Evolutionary conservation across 805 yeast species (phyloP).

Genomic region (Wickerhamiella australiensis): DNA sequence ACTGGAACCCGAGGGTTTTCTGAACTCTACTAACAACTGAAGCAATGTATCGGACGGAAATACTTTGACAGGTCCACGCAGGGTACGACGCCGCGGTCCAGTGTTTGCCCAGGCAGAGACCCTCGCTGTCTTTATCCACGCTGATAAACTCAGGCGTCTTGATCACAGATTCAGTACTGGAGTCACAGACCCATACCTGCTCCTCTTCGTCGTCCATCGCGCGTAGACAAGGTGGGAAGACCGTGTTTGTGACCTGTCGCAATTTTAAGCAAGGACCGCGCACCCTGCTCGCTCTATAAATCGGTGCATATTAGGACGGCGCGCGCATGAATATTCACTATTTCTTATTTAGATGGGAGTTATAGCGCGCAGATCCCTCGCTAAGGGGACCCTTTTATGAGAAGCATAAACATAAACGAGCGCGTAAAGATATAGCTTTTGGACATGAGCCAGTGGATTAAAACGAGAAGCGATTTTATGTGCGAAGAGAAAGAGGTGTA

Average conservation of each 20-base stretch:
- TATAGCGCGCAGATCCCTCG: no score
- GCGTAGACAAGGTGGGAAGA: neutral
- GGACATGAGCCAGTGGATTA: no score
- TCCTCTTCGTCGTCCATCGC: constrained; percentile 9
- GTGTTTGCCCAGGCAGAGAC: constrained; percentile 1
- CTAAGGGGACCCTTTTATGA: no score
- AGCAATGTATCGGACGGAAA: constrained; percentile 38
- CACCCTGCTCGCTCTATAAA: no score
- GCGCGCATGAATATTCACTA: no score
- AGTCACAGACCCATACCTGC: neutral
- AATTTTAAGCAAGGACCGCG: neutral
- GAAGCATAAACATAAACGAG: no score
- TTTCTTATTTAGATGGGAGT: no score
- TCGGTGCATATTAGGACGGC: no score
- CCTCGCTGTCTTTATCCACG: neutral
- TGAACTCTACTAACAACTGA: constrained; percentile 41
- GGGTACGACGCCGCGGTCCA: constrained; percentile 8
- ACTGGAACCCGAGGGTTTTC: constrained; percentile 54
- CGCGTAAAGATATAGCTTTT: no score
- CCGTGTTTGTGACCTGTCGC: neutral
- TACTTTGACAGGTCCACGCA: constrained; percentile 3
- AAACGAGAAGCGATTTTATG: no score
- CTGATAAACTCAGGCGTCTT: constrained; percentile 4
- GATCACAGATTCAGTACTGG: neutral
- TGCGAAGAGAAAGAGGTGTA: no score